These are phyloP conservation scores for Mortierella sp. DNA, from an alignment of 371 early-diverging fungal species.

Conservation along the genomic window DNA sequence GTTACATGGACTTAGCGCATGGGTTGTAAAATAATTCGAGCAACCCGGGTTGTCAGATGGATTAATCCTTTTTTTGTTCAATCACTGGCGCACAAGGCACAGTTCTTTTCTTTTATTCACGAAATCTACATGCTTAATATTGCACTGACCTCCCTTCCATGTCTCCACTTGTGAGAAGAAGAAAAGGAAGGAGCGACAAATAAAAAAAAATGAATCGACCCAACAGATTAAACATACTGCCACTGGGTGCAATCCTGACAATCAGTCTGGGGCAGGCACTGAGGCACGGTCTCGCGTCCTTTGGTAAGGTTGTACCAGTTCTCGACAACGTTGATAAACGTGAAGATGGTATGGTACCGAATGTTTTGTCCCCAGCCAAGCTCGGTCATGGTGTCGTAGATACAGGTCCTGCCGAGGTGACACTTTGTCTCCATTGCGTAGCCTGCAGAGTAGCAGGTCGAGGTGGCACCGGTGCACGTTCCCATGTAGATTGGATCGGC, in stretches of 20 bases:
- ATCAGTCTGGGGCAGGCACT: conserved; percentile 60
- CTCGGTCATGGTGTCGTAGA: conserved; percentile 74
- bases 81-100: too few relatives aligned
- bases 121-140: background rate
- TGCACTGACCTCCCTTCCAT: too few relatives aligned
- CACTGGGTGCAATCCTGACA: conserved; percentile 84
- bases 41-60: too few relatives aligned
- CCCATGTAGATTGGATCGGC: conserved; percentile 94
- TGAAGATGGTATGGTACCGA: conserved; percentile 76
- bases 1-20: too few relatives aligned
- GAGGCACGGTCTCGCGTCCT: conserved; percentile 63
- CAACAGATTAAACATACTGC: conserved; percentile 63
- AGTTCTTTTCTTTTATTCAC: background rate
- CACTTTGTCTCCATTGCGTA: conserved; percentile 86
- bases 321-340: conserved; percentile 63
- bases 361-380: conserved; percentile 80
- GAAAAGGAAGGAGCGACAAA: background rate
- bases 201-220: background rate
- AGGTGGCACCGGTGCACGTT: conserved; percentile 71
- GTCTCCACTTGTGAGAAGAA: background rate
- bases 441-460: conserved; percentile 86
- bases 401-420: conserved; percentile 58
- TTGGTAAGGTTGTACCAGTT: conserved; percentile 65
- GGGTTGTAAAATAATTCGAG: too few relatives aligned
- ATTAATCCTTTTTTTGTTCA: too few relatives aligned